Percentiles rank a stretch among this genome's conserved stretches.
Evolutionary conservation across 257 asterid species (phyloP).

Genomic region (Gentiana straminea): DNA sequence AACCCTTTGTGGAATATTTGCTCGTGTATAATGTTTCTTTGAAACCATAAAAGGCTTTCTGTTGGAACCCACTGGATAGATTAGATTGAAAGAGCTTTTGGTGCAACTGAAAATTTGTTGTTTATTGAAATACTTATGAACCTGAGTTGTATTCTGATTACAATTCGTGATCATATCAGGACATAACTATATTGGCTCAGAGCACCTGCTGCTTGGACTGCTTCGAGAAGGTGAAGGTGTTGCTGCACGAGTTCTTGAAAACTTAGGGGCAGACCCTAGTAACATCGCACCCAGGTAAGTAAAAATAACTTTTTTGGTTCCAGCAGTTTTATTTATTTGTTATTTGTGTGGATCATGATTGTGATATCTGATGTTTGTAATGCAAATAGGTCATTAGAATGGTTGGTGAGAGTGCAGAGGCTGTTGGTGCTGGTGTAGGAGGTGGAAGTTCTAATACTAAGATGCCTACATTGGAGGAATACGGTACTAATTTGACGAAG

Average conservation of each 20-base stretch:
- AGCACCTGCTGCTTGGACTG: conserved; percentile 91
- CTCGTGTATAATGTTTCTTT: too few relatives aligned
- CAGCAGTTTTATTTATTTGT: background rate
- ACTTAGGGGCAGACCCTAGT: conserved; percentile 88
- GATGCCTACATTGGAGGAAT: conserved; percentile 49
- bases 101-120: too few relatives aligned
- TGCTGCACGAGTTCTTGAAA: conserved; percentile 96
- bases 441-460: conserved; percentile 34
- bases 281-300: conserved; percentile 87
- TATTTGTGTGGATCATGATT: background rate
- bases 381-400: conserved; percentile 34
- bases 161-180: conserved; percentile 32
- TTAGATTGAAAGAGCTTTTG: too few relatives aligned
- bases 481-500: conserved; percentile 42
- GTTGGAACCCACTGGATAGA: too few relatives aligned
- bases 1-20: background rate
- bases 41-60: too few relatives aligned
- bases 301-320: background rate
- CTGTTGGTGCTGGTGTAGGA: conserved; percentile 40
- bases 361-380: background rate
- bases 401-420: conserved; percentile 43
- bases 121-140: background rate
- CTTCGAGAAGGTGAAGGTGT: conserved; percentile 99
- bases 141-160: background rate
- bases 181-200: conserved; percentile 98